Base-by-base conservation (phyloP, 2,329 filamentous ascomycete genomes). In the Aaosphaeria arxii region DNA sequence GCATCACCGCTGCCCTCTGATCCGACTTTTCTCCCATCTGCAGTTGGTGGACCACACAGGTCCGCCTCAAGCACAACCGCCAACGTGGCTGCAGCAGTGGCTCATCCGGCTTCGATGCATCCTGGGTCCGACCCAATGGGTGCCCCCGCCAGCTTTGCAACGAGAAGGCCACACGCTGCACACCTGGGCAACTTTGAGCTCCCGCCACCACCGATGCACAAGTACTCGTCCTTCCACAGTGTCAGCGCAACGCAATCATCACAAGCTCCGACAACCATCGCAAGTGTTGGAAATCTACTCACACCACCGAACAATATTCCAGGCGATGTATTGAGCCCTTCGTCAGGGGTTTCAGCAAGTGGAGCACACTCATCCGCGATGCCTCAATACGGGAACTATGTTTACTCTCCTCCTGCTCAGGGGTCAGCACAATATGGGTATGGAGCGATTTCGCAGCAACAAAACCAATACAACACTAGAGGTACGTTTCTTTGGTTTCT, bases 151-250 rank as follows among this genome's bases (percentile, higher is more conserved):
- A 87, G 86, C 74, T 84, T 91, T 67, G 82, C 85, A 58, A 79
- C 85, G 69, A 82, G 87, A 62, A 82, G 87, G 70, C 82, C 84
- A 63, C 86, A 86, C 63, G 83, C 86, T 53, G 82, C 81, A 49
- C 80, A 81, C 59, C 78, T 91, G 53, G 86, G 86, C 49, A 80
- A 73, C 57, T 88, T 89, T 64, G 83, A 87, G 63, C 80, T 89
- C 44, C 55, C 66, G 44, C 83, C 85, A 46, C 83, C 84, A 57
- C 78, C 81, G 44, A 74, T 80, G 62, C 65, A 79, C 59, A 83
- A 82, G 66, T 81, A 78, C 59, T 70, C 75, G 48, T 71, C 61
- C 53, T 66, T 57, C 62, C 67, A 69, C 59, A 64, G 61, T 41
- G 58, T 69, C 51, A 65, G 64, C 54, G 57, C 70, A 53, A 71